Evolutionary conservation across 495 filamentous ascomycete genomes (phyloP), one percentile per base, ranked within the genome.

Genomic region (Ramalina peruviana): DNA sequence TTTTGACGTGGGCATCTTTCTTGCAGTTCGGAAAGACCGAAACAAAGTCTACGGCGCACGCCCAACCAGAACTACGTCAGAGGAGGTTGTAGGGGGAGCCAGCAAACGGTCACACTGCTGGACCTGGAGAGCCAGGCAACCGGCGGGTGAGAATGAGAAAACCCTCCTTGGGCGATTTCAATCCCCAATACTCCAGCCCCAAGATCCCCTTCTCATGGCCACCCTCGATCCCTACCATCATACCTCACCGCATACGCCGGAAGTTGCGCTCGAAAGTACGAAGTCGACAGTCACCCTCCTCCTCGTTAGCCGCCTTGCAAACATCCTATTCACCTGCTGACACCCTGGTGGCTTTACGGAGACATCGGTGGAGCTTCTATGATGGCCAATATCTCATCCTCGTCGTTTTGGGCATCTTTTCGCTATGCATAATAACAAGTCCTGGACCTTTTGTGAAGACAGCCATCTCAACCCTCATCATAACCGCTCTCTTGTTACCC

Each of bases 311-410:
- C 37, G 71, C 73, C n/a, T 67, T 95, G 40, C 72, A 92, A 59
- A 92, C 82, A 1, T 94, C 88, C 25, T 83, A 85, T 63, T 83
- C 81, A 41, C 80, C 85, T 21, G 62, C 66, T 52, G 83, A 87
- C 59, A 86, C 85, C 6, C 65, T 94, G 43, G 72, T 74, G 23
- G 74, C 80, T 16, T 69, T 97, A 43, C 79, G 81, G 48, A 69
- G 72, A 42, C 82, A 90, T 60, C 78, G 74, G 48, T 97, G 89
- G 90, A 84, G 81, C 3, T 65, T 80, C 51, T 87, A 88, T 65
- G 90, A 97, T 67, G 77, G 80, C 46, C 90, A 95, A 62, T 88
- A 97, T 59, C 58, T 90, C 19, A 63, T 90, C 21, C 62, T 92
- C 27, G 71, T 83, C 41, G 76, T 82, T 27, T 62, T 88, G 41